Evolutionary conservation across 73 alveolate genomes (phyloP).

Genomic region (Tetrahymena borealis): DNA sequence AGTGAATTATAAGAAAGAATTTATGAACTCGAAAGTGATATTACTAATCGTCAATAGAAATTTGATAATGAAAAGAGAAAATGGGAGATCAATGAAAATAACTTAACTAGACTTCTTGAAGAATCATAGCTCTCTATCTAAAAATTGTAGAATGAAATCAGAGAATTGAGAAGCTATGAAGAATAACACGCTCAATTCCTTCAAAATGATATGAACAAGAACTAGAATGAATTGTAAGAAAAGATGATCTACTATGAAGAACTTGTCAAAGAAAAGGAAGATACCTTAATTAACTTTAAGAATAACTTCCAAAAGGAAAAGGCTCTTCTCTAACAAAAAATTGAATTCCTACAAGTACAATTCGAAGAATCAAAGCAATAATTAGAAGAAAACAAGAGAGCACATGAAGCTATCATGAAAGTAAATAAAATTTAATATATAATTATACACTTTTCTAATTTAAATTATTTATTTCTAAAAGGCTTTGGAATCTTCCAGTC

Average conservation of each 20-base stretch:
- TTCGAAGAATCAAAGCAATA: slow-evolving; percentile 26
- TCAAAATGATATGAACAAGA: slow-evolving; percentile 18
- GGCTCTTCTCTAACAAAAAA: slow-evolving; percentile 25
- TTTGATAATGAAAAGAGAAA: slow-evolving; percentile 32
- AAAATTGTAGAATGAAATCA: slow-evolving; percentile 5
- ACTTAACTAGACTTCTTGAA: slow-evolving; percentile 6
- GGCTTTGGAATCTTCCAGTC: slow-evolving; percentile 36
- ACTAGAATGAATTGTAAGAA: slow-evolving; percentile 13
- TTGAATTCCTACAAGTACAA: slow-evolving; percentile 37
- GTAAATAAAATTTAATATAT: not conserved
- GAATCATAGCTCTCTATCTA: slow-evolving; percentile 16
- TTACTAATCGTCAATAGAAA: slow-evolving; percentile 9
- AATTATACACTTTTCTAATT: not conserved
- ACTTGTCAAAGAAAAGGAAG: slow-evolving; percentile 21
- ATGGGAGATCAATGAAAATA: slow-evolving; percentile 30
- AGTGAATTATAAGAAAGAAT: slow-evolving; percentile 32
- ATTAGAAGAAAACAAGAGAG: slow-evolving; percentile 37
- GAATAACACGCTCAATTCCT: slow-evolving; percentile 7
- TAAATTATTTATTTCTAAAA: not conserved
- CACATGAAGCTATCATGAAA: slow-evolving; percentile 40
- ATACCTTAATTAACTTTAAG: not conserved
- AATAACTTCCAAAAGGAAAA: slow-evolving; percentile 15
- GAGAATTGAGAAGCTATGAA: slow-evolving; percentile 32
- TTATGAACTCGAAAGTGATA: slow-evolving; percentile 30
- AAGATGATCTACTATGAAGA: slow-evolving; percentile 11